Base-by-base conservation (phyloP, 2,329 filamentous ascomycete species). In the Venturiaceae sp. region DNA sequence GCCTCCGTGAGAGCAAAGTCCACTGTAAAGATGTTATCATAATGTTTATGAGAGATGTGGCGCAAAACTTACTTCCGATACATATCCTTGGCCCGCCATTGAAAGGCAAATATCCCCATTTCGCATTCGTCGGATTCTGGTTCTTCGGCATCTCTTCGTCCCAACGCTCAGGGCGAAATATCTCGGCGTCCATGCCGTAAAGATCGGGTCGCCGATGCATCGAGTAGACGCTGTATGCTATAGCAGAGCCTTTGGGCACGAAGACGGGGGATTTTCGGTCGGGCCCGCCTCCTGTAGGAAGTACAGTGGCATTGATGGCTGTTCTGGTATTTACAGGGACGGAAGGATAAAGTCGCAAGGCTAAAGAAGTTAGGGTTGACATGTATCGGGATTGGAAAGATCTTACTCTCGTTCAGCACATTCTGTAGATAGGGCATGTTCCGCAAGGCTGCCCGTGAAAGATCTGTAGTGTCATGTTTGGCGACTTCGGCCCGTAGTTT, bases 381-480 rank as follows among this genome's bases (percentile, higher is more conserved):
- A 13, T 14, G 2, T 13, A 26, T n/a, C 8, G 23, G 11, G 41
- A 21, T 8, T 50, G 30, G 50, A 2, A 14, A 3, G 53, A 39
- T 66, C 69, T 65, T 70, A 82, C 80, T 77, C 67, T 84, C 82
- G 60, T 83, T 84, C 55, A 86, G 63, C 9, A 82, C 75, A 67
- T 76, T 80, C 66, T 81, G 80, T n/a, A 94, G 81, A 69, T 92
- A 96, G 65, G 87, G 86, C 90, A 96, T 95, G 63, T 80, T 80
- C 77, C 95, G 96, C 60, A 96, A 78, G 59, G 82, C 74, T 63
- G 84, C 80, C 70, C 81, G 86, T 0, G 73, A 75, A 2, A 83
- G 83, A 58, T 70, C 67, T n/a, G 68, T 60, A 0, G 67, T 70
- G 4, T 67, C 65, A 7, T 79, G 62, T 69, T 65, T 23, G 72